Evolutionary conservation across 805 yeast genomes (phyloP).

Genomic region (Starmerella bombicola): DNA sequence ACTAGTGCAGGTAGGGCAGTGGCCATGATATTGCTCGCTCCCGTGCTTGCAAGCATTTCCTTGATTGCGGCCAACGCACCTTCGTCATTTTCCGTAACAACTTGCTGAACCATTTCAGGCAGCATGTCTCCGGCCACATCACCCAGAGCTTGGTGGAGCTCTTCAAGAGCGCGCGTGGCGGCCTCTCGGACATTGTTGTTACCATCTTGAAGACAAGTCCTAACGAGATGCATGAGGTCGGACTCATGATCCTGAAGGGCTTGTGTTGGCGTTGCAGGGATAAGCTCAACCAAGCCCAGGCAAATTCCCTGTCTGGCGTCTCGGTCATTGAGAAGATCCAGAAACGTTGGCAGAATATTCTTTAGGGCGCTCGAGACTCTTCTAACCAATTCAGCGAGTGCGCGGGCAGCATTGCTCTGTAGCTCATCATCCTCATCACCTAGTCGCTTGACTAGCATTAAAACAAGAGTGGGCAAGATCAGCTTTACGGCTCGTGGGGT

Average conservation of each 20-base stretch:
- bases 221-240: conserved; percentile 58
- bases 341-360: conserved; percentile 64
- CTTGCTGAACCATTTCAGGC: conserved; percentile 64
- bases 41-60: conserved; percentile 74
- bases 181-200: conserved; percentile 69
- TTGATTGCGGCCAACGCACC: conserved; percentile 75
- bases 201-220: conserved; percentile 62
- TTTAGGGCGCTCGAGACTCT: conserved; percentile 77
- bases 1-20: conserved; percentile 76
- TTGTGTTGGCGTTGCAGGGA: conserved; percentile 49
- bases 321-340: conserved; percentile 59
- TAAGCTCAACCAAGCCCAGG: conserved; percentile 77
- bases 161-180: conserved; percentile 85
- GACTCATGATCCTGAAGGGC: conserved; percentile 53
- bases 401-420: conserved; percentile 79
- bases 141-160: conserved; percentile 70
- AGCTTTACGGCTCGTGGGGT: conserved; percentile 92
- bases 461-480: conserved; percentile 71
- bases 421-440: conserved; percentile 72
- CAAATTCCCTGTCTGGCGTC: conserved; percentile 94
- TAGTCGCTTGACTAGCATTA: conserved; percentile 64
- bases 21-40: conserved; percentile 87
- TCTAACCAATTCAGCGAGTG: conserved; percentile 87
- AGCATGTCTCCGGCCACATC: conserved; percentile 76
- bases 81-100: conserved; percentile 36